These are phyloP conservation scores for Apiospora sp. DNA, from an alignment of 2,329 filamentous ascomycete species.

Conservation along the genomic window DNA sequence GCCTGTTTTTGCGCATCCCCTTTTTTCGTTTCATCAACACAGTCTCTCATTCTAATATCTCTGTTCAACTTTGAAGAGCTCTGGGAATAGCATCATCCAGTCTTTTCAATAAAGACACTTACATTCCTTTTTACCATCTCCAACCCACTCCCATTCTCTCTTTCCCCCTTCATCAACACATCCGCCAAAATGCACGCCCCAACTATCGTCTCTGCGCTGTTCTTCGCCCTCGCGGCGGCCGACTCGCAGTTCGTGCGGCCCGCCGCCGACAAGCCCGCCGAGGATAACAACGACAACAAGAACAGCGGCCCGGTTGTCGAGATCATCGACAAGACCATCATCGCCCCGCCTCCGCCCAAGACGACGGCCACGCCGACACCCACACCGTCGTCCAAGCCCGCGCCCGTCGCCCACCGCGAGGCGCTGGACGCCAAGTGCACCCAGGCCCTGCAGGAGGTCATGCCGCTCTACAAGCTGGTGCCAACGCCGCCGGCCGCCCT, in stretches of 20 bases:
- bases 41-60: constrained; percentile 6
- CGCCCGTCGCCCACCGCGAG: constrained; percentile 32
- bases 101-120: neutral
- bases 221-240: neutral
- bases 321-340: neutral
- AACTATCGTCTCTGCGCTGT: neutral
- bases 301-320: neutral
- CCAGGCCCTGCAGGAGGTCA: constrained; percentile 29
- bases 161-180: neutral
- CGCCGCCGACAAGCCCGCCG: neutral
- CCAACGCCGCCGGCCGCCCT: constrained; percentile 35
- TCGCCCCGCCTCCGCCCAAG: too few relatives aligned
- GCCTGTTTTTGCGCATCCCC: neutral
- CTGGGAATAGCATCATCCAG: constrained; percentile 5
- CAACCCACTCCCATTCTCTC: neutral
- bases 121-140: neutral
- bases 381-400: constrained; percentile 31
- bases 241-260: neutral
- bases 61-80: constrained; percentile 2
- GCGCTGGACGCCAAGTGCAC: constrained; percentile 32
- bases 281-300: neutral
- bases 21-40: neutral
- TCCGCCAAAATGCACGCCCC: neutral
- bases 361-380: neutral
- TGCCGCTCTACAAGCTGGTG: constrained; percentile 32